Base-by-base conservation (phyloP, 768 basidiomycete genomes). In the Dendrothele bispora region DNA sequence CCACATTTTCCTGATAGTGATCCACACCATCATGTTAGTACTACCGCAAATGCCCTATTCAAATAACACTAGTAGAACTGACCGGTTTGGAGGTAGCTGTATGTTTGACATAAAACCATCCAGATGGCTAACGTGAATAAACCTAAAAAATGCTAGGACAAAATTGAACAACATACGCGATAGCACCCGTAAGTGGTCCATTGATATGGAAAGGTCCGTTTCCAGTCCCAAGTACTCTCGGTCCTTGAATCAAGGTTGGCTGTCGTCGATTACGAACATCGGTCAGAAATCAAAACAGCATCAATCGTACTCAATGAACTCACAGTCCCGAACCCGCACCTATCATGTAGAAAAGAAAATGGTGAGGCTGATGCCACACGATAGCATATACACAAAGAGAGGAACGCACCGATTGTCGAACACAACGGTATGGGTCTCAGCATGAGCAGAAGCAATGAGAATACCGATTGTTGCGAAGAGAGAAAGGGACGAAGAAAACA, bases 131-230 rank as follows among this genome's bases (percentile, higher is more conserved):
- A 35, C 14, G 25, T 46, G 22, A 25, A 15, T 28, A 20, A 35
- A n/a, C n/a, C n/a, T n/a, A n/a, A n/a, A n/a, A n/a, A n/a, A 49
- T 7, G 15, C 15, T 12, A 4, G 15, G n/a, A 14, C 44, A 36
- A 48, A 29, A n/a, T n/a, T n/a, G n/a, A 29, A 34, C 25, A 18
- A 64, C 56, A 43, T 56, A 63, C 54, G 67, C 66, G 39, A 69
- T 68, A 7, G 64, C 65, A 26, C 56, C 46, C 4, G 21, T 26
- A 20, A 69, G 46, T 14, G 65, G 68, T 0, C 68, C 64, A 29
- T 63, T 56, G 28, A 14, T 43, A n/a, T 59, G 64, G 39, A 52
- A 62, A 21, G 54, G 51, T 11, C 54, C 57, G n/a, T n/a, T n/a
- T 5, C 66, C 66, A 27, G 58, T 65, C 32, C 63, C 65, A 11